Evolutionary conservation across 345 rosid species (phyloP).

Genomic region (Melaleuca quinquenervia): DNA sequence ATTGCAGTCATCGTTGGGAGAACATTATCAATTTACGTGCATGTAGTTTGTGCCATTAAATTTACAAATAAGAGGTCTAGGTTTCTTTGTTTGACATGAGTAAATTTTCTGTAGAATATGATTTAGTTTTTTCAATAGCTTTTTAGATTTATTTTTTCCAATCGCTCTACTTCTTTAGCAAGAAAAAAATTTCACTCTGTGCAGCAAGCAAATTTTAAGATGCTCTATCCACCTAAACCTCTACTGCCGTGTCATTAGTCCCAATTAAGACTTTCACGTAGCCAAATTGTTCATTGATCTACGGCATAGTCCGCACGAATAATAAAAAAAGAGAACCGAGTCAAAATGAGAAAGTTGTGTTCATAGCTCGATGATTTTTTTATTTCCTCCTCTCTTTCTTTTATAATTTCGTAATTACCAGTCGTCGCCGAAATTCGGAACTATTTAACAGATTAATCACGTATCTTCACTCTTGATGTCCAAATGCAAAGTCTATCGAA

Average conservation of each 20-base stretch:
- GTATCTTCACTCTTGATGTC: background rate
- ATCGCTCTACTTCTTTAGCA: background rate
- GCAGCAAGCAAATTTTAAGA: background rate
- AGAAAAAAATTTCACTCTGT: background rate
- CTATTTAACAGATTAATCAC: background rate
- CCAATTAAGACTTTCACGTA: background rate
- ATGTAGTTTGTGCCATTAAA: background rate
- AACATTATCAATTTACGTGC: background rate
- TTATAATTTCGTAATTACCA: background rate
- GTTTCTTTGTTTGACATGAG: background rate
- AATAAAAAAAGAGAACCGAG: background rate
- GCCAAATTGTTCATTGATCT: background rate
- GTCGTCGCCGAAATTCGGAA: background rate
- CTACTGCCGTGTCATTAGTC: background rate
- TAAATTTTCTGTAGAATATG: background rate
- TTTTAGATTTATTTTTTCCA: background rate
- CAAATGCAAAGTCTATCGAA: background rate
- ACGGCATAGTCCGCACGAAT: background rate
- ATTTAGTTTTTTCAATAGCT: background rate
- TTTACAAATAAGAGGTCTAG: background rate
- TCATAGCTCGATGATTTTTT: background rate
- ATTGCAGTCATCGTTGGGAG: background rate
- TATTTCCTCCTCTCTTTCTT: background rate
- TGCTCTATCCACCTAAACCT: background rate
- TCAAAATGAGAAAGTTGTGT: background rate